phyloP scores from a whole-genome alignment of 2,329 filamentous ascomycete genomes.

The Paecilomyces fulvus region DNA sequence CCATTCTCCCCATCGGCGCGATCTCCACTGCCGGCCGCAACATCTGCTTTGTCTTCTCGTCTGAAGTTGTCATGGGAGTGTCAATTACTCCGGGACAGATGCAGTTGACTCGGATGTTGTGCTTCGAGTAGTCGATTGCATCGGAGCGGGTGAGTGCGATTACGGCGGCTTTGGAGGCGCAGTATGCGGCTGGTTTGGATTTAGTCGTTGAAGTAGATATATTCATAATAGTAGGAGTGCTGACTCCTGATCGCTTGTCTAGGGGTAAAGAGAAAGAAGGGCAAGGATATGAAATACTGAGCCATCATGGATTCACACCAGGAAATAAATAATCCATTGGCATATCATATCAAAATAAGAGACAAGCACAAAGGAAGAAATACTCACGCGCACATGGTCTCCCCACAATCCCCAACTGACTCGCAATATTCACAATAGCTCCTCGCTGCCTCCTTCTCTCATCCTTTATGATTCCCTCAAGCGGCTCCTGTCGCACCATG shows the following conservation, averaged over 20 bases:
- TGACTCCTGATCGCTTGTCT: too few relatives aligned
- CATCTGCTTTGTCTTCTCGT: conserved; percentile 30
- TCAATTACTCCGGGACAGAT: conserved; percentile 38
- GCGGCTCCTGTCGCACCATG: conserved; percentile 41
- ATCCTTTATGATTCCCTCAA: conserved; percentile 28
- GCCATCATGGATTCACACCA: too few relatives aligned
- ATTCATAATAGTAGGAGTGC: background rate
- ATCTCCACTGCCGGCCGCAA: conserved; percentile 37
- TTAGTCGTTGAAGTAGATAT: background rate
- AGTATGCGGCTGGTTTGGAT: conserved; percentile 43
- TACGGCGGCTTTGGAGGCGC: conserved; percentile 50
- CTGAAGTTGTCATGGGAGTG: conserved; percentile 39
- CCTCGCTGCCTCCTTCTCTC: conserved; percentile 34
- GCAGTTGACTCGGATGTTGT: conserved; percentile 26
- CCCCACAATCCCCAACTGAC: conserved; percentile 44
- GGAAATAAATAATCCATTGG: too few relatives aligned
- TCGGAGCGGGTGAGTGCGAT: conserved; percentile 51
- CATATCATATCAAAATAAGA: background rate
- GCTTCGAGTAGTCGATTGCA: conserved; percentile 47
- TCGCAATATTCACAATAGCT: conserved; percentile 45
- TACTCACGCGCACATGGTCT: conserved; percentile 38
- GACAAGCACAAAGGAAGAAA: background rate
- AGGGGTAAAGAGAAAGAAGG: too few relatives aligned
- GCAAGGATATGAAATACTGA: too few relatives aligned
- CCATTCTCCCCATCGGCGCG: conserved; percentile 46